A percentile compares a stretch with the other conserved stretches of the same genome.
Conservation (phyloP, 345 rosid genomes). For the Eucalyptus globulus region DNA sequence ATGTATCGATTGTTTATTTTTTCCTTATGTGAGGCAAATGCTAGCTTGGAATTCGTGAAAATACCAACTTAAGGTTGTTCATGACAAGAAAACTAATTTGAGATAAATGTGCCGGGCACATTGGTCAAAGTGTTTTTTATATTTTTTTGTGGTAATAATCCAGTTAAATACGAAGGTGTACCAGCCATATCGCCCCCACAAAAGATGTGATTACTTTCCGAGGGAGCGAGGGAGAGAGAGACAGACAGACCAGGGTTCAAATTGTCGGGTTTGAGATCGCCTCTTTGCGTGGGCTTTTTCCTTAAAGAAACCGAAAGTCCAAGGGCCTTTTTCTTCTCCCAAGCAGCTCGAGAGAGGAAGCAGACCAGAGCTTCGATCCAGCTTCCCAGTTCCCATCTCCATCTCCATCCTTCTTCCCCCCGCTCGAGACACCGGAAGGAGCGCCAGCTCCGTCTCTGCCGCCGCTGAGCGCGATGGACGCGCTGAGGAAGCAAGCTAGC, state of each 20-base stretch:
- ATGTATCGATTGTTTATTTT: neutral
- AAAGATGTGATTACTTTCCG: neutral
- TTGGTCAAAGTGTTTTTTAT: too few relatives aligned
- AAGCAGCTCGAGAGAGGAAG: neutral
- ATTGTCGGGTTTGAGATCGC: neutral
- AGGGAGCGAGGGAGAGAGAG: neutral
- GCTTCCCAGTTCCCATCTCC: neutral
- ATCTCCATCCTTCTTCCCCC: neutral
- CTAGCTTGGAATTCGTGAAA: rapidly evolving
- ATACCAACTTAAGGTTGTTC: neutral
- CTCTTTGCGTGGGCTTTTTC: neutral
- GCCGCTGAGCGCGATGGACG: slow-evolving; percentile 40
- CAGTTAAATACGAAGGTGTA: too few relatives aligned
- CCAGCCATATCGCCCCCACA: too few relatives aligned
- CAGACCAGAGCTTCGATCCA: neutral
- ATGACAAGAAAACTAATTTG: neutral
- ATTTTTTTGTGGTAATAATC: too few relatives aligned
- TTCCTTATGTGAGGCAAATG: neutral
- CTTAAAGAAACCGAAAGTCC: neutral
- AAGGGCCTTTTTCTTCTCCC: neutral
- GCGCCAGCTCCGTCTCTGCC: neutral
- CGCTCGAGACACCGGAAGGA: neutral
- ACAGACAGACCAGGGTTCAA: neutral
- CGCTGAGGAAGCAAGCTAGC: slow-evolving; percentile 87
- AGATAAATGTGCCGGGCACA: rapidly evolving